A percentile compares a stretch with the other conserved stretches of the same genome.
These are phyloP conservation scores for Kurtzmaniella quercitrusa DNA, from an alignment of 1,139 yeast species.

Conservation along the genomic window DNA sequence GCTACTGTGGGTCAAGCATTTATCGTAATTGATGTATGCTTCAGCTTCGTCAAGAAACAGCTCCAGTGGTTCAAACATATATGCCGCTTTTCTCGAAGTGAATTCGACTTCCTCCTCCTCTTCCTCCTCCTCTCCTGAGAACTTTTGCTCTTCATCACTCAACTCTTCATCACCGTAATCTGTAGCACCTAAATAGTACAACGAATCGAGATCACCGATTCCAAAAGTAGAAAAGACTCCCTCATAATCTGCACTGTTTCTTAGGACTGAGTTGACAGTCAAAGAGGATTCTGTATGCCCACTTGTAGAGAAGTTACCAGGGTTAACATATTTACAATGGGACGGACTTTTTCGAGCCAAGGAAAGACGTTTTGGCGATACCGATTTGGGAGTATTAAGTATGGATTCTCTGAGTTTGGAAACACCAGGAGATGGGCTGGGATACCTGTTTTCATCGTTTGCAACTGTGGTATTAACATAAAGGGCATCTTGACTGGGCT, in stretches of 20 bases:
- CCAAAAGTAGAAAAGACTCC: background rate
- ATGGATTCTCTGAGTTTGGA: background rate
- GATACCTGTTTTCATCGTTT: background rate
- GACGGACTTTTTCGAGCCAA: background rate
- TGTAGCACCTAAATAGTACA: background rate
- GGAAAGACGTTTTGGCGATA: background rate
- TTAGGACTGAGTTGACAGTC: background rate
- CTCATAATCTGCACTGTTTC: background rate
- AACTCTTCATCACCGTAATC: background rate
- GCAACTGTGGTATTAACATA: background rate
- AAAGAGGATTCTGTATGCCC: background rate
- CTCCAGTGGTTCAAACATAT: background rate
- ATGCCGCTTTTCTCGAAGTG: background rate
- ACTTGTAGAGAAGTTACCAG: background rate
- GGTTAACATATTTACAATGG: background rate
- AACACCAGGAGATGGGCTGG: background rate
- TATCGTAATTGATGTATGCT: background rate
- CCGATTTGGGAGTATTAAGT: background rate
- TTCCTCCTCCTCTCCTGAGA: too few species aligned
- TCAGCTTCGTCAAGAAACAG: background rate
- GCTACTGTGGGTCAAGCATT: background rate
- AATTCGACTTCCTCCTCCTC: background rate
- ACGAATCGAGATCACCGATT: background rate
- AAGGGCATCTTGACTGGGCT: slow-evolving; percentile 3
- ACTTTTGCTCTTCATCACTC: background rate